Base-by-base conservation (phyloP, 2,329 filamentous ascomycete genomes). In the Pseudocercospora pini-densiflorae region DNA sequence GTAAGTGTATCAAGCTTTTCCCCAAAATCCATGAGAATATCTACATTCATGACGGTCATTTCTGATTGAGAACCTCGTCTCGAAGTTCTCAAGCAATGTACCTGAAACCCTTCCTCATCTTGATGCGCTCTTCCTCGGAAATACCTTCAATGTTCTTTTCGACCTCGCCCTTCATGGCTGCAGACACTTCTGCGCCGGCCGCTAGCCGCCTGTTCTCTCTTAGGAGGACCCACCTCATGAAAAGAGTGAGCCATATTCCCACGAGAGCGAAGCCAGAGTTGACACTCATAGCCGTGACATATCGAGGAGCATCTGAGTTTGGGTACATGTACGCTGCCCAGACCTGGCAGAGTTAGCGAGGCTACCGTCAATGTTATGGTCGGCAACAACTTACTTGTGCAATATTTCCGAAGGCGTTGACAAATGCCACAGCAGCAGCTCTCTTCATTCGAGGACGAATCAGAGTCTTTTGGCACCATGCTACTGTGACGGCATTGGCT, bases 361-460 rank as follows among this genome's bases (percentile, higher is more conserved):
- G 21, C 1, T 6, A 16, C 4, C 14, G 9, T 29, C n/a, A 33
- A 4, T 57, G 5, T 5, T 14, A 9, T 12, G 12, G 7, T 16
- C 1, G 23, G 36, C 0, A 7, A 8, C 8, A 33, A 49, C 53
- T 55, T 19, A 65, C 53, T n/a, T 57, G 43, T 16, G 59, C 59
- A 5, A 57, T 7, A 12, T 65, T 65, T 31, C 53, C 53, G 19
- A 62, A 47, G 0, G 63, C 49, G 1, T 60, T 61, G 24, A 65
- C 63, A 21, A 65, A 58, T 36, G 59, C 63, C 10, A 65, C 19
- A 23, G 59, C 58, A 0, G 53, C 53, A 14, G 63, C 63, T 36
- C 57, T 61, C n/a, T 65, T 65, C 14, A 60, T 60, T 0, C 40
- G 40, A 2, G 40, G 58, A 29, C 40, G 40, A n/a, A 60, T 61